Conservation (phyloP, 345 rosid species). For the Pugionium cornutum region DNA sequence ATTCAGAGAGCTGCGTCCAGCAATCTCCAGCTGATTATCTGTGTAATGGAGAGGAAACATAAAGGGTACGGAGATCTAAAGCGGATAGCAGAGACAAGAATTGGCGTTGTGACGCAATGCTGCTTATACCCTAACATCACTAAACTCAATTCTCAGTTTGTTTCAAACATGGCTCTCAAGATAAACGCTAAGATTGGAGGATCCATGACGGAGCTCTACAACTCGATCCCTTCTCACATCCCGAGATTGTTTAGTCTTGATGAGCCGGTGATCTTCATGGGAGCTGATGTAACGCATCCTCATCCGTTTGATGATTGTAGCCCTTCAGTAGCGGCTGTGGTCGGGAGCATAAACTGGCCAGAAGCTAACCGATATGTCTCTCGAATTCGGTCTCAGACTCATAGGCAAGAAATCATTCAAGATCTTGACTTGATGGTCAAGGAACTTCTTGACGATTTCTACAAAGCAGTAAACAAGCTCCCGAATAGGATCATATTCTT, state of each 20-base stretch:
- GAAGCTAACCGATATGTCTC: slow-evolving; percentile 87
- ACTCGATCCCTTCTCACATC: slow-evolving; percentile 74
- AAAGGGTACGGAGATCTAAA: slow-evolving; percentile 90
- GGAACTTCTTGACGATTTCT: slow-evolving; percentile 78
- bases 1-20: slow-evolving; percentile 63
- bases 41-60: slow-evolving; percentile 94
- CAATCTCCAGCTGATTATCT: slow-evolving; percentile 77
- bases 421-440: slow-evolving; percentile 83
- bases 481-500: slow-evolving; percentile 89
- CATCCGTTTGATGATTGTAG: slow-evolving; percentile 94
- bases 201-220: slow-evolving; percentile 78
- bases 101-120: slow-evolving; percentile 87
- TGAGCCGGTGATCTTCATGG: slow-evolving; percentile 96
- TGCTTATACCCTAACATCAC: slow-evolving; percentile 83
- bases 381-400: slow-evolving; percentile 96
- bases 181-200: slow-evolving; percentile 97
- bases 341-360: slow-evolving; percentile 99
- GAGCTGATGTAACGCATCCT: slow-evolving; percentile 97
- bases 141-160: slow-evolving; percentile 81
- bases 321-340: slow-evolving; percentile 96
- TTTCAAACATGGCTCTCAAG: slow-evolving; percentile 90
- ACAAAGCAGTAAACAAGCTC: slow-evolving; percentile 58
- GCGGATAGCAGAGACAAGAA: slow-evolving; percentile 85
- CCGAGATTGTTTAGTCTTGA: slow-evolving; percentile 64
- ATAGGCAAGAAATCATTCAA: slow-evolving; percentile 84